Evolutionary conservation across 768 basidiomycete genomes (phyloP).

Genomic region (Kwoniella europaea): DNA sequence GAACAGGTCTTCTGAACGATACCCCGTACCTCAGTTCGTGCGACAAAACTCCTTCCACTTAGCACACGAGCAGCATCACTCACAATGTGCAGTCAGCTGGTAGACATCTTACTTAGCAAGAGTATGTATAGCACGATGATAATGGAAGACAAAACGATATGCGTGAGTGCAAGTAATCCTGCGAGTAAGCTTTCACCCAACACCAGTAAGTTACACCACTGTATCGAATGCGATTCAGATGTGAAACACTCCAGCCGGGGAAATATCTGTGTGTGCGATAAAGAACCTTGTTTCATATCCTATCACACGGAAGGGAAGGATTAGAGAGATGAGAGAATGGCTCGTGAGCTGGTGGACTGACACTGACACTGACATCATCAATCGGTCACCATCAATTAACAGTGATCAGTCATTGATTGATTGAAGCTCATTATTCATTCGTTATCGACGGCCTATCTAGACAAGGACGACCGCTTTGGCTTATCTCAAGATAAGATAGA

Average conservation of each 20-base stretch:
- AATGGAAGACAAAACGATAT: neutral
- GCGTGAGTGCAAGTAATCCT: neutral
- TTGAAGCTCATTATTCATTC: neutral
- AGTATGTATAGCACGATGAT: neutral
- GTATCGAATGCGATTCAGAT: constrained; percentile 9
- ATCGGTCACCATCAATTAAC: neutral
- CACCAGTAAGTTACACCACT: no score
- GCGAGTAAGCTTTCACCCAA: neutral
- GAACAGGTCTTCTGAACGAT: neutral
- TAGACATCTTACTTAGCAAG: neutral
- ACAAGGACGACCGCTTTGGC: no score
- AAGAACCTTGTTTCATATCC: constrained; percentile 7
- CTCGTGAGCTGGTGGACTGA: neutral
- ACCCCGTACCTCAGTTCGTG: neutral
- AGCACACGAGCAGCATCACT: no score
- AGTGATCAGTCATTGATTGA: neutral
- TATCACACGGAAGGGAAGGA: neutral
- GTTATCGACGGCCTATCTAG: no score
- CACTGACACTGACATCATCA: constrained; percentile 13
- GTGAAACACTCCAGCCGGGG: constrained; percentile 20
- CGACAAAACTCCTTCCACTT: neutral
- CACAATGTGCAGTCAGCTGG: neutral
- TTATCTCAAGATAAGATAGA: no score
- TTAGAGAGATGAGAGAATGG: neutral
- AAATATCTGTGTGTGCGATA: neutral